These are phyloP conservation scores for Tolypocladium guangdongense DNA, from an alignment of 2,329 filamentous ascomycete species.

Conservation along the genomic window DNA sequence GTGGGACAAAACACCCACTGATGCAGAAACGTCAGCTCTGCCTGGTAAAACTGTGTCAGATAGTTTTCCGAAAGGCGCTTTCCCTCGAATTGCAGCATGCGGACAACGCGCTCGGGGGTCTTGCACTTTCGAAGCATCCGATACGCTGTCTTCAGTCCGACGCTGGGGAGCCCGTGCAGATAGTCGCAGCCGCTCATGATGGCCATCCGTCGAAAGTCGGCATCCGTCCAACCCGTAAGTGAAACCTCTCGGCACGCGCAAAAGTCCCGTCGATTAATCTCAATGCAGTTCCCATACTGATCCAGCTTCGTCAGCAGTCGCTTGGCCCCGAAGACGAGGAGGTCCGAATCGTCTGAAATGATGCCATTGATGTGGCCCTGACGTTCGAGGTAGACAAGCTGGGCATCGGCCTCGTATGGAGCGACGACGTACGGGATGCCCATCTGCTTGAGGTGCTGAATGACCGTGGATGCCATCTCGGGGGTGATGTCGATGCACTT, in stretches of 20 bases:
- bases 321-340: conserved; percentile 90
- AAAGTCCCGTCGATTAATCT: conserved; percentile 84
- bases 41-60: conserved; percentile 68
- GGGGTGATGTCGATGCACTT: conserved; percentile 95
- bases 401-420: conserved; percentile 95
- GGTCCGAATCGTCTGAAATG: conserved; percentile 90
- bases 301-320: conserved; percentile 88
- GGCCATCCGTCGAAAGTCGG: conserved; percentile 87
- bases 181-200: conserved; percentile 97
- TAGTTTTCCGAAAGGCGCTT: conserved; percentile 79
- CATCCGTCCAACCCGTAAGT: conserved; percentile 82
- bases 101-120: conserved; percentile 69
- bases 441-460: conserved; percentile 78
- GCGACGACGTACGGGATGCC: conserved; percentile 83
- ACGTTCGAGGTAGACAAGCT: conserved; percentile 86
- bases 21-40: conserved; percentile 86
- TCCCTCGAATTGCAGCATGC: conserved; percentile 79
- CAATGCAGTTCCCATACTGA: conserved; percentile 83
- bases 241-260: conserved; percentile 80
- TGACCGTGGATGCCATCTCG: conserved; percentile 84
- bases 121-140: conserved; percentile 85
- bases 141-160: conserved; percentile 91
- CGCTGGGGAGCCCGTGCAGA: conserved; percentile 68
- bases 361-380: conserved; percentile 78
- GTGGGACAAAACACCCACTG: conserved; percentile 88